Evolutionary conservation across 108 stramenopile species (phyloP).

Genomic region (Skeletonema menzelii): DNA sequence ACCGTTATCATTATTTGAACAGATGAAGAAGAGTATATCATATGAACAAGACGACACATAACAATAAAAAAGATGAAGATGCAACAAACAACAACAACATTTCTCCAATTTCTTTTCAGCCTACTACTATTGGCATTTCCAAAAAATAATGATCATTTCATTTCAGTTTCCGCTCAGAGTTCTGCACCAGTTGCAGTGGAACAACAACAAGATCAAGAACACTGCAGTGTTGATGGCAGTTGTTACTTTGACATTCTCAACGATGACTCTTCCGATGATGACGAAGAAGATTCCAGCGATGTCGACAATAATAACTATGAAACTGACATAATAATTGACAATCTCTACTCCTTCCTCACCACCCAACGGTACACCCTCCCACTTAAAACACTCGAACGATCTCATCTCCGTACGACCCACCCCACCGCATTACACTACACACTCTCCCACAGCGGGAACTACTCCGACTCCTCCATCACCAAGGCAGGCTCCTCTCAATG

Average conservation of each 20-base stretch:
- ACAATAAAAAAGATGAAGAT: no score
- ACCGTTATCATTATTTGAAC: no score
- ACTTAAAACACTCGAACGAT: not conserved
- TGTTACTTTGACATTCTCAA: not conserved
- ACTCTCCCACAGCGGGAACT: not conserved
- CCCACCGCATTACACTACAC: not conserved
- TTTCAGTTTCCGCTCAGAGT: no score
- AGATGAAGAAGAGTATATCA: no score
- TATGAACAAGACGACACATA: no score
- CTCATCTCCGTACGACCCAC: not conserved
- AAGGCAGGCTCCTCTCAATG: not conserved
- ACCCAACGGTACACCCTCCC: not conserved
- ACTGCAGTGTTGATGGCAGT: not conserved
- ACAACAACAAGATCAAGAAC: not conserved
- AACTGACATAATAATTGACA: not conserved
- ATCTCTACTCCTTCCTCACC: not conserved
- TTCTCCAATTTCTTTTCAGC: no score
- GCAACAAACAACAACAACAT: no score
- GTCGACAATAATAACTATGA: no score
- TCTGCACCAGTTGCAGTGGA: no score
- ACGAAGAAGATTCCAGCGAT: not conserved
- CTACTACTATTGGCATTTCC: no score
- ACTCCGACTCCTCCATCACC: not conserved
- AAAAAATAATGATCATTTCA: no score
- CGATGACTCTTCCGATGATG: not conserved